phyloP scores from a whole-genome alignment of 208 protist species.

The Trypanosoma vivax region DNA sequence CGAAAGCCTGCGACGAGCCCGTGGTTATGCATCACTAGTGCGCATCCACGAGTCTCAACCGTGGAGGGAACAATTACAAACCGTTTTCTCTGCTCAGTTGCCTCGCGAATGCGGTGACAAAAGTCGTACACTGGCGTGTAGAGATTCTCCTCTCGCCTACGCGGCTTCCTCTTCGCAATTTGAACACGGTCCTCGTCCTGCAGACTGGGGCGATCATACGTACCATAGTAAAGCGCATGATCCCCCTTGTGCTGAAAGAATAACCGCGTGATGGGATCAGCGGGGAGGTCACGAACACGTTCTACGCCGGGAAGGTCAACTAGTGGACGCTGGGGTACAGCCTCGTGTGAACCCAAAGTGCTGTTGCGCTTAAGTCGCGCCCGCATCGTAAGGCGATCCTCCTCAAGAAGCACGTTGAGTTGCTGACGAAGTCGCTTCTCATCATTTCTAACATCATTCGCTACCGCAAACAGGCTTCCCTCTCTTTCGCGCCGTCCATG shows the following conservation, averaged over 20 bases:
- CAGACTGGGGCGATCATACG: slow-evolving; percentile 63
- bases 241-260: slow-evolving; percentile 92
- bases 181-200: slow-evolving; percentile 80
- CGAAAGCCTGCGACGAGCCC: slow-evolving; percentile 85
- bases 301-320: slow-evolving; percentile 82
- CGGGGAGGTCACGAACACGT: slow-evolving; percentile 72
- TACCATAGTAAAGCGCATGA: slow-evolving; percentile 88
- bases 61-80: slow-evolving; percentile 88
- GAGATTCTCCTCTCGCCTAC: slow-evolving; percentile 69
- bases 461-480: slow-evolving; percentile 69
- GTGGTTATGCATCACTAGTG: slow-evolving; percentile 81
- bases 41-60: slow-evolving; percentile 80
- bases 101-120: slow-evolving; percentile 85
- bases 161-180: slow-evolving; percentile 74
- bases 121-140: slow-evolving; percentile 85
- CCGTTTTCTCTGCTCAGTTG: slow-evolving; percentile 78
- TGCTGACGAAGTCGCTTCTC: slow-evolving; percentile 69
- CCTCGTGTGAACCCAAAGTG: slow-evolving; percentile 4
- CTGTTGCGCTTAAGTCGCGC: slow-evolving; percentile 9
- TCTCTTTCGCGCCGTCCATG: slow-evolving; percentile 48
- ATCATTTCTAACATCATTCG: slow-evolving; percentile 54
- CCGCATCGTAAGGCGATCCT: slow-evolving; percentile 48
- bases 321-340: slow-evolving; percentile 41
- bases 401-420: slow-evolving; percentile 68
- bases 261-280: slow-evolving; percentile 85